A percentile compares a stretch with the other conserved stretches of the same genome.
Evolutionary conservation across 495 filamentous ascomycete species (phyloP).

Genomic region (Podospora australis): DNA sequence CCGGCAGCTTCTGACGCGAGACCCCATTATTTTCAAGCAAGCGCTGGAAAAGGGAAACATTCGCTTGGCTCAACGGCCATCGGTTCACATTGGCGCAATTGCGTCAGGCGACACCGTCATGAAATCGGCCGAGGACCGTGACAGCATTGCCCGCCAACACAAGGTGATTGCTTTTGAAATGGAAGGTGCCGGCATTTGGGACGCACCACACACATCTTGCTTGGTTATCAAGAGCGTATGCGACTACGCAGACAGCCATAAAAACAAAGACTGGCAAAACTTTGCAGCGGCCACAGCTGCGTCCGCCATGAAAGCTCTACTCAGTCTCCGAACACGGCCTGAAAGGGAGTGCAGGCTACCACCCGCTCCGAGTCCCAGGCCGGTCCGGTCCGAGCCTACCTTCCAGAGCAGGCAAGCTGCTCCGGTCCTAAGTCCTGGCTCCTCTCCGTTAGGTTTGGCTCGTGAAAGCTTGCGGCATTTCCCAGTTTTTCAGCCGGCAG

Average conservation of each 20-base stretch:
- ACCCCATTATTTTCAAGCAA: background rate
- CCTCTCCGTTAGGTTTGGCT: no score
- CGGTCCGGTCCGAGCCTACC: no score
- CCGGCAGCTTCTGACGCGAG: slow-evolving; percentile 7
- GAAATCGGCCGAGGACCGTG: slow-evolving; percentile 21
- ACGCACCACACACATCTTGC: background rate
- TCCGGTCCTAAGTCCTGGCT: no score
- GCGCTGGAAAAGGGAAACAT: background rate
- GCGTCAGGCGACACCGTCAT: slow-evolving; percentile 25
- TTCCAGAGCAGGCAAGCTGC: no score
- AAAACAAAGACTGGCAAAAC: background rate
- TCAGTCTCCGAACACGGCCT: no score
- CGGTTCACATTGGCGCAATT: slow-evolving; percentile 15
- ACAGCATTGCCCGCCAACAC: slow-evolving; percentile 11
- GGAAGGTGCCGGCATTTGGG: background rate
- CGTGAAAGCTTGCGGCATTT: no score
- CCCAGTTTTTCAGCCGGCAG: no score
- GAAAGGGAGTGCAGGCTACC: no score
- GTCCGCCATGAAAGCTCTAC: background rate
- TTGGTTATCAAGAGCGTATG: background rate
- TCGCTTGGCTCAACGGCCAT: slow-evolving; percentile 7
- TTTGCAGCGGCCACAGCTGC: background rate
- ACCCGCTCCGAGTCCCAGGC: no score
- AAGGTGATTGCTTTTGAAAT: background rate
- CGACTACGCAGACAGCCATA: background rate